phyloP scores from a whole-genome alignment of 2,329 filamentous ascomycete species.

The Diaporthe nobilis region DNA sequence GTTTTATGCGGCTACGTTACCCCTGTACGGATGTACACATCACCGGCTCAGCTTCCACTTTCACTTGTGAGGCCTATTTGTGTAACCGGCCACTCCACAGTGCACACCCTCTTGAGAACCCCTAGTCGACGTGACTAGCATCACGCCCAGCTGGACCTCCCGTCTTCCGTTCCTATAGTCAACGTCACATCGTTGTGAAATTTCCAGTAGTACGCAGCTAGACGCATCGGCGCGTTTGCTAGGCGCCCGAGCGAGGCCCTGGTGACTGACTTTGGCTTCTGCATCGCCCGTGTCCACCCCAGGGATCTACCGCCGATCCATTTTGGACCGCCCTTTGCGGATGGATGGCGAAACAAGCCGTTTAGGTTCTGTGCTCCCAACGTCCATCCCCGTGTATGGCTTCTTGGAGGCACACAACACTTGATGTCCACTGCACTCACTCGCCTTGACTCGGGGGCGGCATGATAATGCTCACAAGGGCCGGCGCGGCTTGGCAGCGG shows the following conservation, averaged over 20 bases:
- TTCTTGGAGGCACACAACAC: background rate
- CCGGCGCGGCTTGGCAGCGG: constrained; percentile 29
- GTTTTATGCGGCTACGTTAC: background rate
- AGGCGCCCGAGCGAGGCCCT: background rate
- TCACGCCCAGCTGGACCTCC: constrained; percentile 14
- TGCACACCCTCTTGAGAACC: background rate
- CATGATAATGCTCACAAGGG: constrained; percentile 15
- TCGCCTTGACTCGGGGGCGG: background rate
- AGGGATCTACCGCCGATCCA: constrained; percentile 7
- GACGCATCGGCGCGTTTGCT: background rate
- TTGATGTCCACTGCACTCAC: background rate
- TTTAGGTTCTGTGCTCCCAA: background rate
- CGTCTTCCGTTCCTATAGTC: background rate
- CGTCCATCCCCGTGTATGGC: background rate
- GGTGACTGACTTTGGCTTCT: background rate
- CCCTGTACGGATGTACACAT: background rate
- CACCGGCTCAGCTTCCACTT: constrained; percentile 7
- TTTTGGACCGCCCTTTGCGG: background rate
- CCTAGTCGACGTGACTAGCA: background rate
- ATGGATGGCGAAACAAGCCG: background rate
- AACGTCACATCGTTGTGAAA: constrained; percentile 11
- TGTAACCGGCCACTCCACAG: background rate
- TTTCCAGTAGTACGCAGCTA: constrained; percentile 8
- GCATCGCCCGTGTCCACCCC: background rate
- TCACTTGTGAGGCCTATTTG: constrained; percentile 17